Evolutionary conservation across 345 rosid species (phyloP).

Genomic region (Excoecaria agallocha): DNA sequence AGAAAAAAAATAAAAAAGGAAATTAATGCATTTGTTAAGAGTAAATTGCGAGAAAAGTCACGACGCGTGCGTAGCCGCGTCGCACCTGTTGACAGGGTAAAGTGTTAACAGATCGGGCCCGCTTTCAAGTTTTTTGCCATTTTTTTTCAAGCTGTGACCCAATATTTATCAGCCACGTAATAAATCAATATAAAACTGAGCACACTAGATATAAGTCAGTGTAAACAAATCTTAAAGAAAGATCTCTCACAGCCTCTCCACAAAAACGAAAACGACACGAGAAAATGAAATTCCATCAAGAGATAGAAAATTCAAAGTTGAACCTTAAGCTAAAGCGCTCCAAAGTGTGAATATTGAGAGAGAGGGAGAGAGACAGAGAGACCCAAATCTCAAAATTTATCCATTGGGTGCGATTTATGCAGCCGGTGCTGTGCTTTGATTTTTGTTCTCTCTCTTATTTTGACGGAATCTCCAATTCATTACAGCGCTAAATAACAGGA

Average conservation of each 20-base stretch:
- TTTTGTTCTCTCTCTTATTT: conserved; percentile 7
- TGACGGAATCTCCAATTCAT: conserved; percentile 15
- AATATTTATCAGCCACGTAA: neutral
- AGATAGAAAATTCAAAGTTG: neutral
- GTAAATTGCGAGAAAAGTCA: neutral
- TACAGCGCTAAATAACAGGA: conserved; percentile 1
- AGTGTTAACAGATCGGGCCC: too few species aligned
- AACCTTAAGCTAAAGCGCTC: neutral
- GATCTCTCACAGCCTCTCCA: neutral
- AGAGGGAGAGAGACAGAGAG: neutral
- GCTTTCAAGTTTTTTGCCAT: too few species aligned
- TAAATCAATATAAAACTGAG: neutral
- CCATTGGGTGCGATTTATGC: neutral
- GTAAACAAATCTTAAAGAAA: neutral
- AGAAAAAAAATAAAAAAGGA: too few species aligned
- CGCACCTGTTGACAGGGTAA: neutral
- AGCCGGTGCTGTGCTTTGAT: neutral
- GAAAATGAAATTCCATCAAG: conserved; percentile 15
- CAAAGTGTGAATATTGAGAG: neutral
- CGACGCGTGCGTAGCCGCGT: neutral
- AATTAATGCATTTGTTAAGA: too few species aligned
- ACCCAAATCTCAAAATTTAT: neutral
- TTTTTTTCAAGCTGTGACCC: too few species aligned
- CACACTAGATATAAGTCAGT: neutral
- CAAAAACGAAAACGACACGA: conserved; percentile 2